phyloP scores from a whole-genome alignment of 306 rosid genomes.

The Abrus precatorius region DNA sequence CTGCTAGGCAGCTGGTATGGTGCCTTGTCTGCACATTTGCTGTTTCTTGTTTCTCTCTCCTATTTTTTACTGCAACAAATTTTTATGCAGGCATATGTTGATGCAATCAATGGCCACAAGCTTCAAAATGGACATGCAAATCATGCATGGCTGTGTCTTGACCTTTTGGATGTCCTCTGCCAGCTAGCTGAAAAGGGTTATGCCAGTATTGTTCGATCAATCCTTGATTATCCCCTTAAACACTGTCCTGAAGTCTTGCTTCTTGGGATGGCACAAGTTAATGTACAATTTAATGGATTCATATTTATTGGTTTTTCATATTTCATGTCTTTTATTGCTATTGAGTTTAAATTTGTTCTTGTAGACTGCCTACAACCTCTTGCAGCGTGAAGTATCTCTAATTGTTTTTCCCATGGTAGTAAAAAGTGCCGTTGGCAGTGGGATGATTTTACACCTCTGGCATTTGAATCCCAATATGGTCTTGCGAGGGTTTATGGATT shows the following conservation, averaged over 20 bases:
- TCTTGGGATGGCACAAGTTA: constrained; percentile 87
- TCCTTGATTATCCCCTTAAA: constrained; percentile 86
- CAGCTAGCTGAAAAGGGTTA: constrained; percentile 95
- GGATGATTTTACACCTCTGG: constrained; percentile 87
- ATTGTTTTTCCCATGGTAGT: constrained; percentile 74
- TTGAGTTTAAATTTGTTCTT: constrained; percentile 47
- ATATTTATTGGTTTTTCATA: constrained; percentile 9
- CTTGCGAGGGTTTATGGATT: constrained; percentile 79
- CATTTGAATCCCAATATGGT: constrained; percentile 77
- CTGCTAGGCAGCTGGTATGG: constrained; percentile 82
- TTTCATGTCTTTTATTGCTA: constrained; percentile 33
- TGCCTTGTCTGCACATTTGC: constrained; percentile 36
- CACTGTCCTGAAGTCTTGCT: constrained; percentile 93
- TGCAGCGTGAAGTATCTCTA: constrained; percentile 80
- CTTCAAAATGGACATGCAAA: constrained; percentile 85
- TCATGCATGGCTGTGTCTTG: constrained; percentile 95
- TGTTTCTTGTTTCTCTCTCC: constrained; percentile 35
- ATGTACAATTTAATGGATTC: constrained; percentile 57
- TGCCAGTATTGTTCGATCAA: constrained; percentile 80
- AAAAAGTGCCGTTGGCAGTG: constrained; percentile 65
- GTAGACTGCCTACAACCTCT: constrained; percentile 94
- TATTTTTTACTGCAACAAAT: constrained; percentile 30
- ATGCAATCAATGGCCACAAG: constrained; percentile 78
- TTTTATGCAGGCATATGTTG: constrained; percentile 70
- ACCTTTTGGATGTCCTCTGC: constrained; percentile 83